phyloP scores from a whole-genome alignment of 2,329 filamentous ascomycete species.

The Didymellaceae sp. region DNA sequence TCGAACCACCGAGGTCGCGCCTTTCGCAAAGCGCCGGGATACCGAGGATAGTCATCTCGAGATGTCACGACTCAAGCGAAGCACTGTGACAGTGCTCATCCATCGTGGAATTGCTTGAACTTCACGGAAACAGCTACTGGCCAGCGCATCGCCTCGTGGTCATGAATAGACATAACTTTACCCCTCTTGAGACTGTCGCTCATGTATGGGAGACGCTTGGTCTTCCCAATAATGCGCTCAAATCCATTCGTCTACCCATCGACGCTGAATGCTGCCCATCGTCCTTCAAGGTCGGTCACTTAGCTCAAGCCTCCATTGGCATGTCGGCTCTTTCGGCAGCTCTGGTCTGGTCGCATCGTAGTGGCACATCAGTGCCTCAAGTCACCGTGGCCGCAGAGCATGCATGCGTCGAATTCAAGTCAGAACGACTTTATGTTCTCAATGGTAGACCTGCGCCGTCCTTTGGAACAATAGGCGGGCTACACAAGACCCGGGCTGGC shows the following conservation, averaged over 20 bases:
- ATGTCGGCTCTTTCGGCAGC: constrained; percentile 60
- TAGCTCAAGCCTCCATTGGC: constrained; percentile 61
- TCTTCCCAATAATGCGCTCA: constrained; percentile 31
- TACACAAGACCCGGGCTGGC: constrained; percentile 60
- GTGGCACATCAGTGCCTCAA: constrained; percentile 35
- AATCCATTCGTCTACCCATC: constrained; percentile 27
- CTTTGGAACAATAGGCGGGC: constrained; percentile 58
- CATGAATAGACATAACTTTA: constrained; percentile 34
- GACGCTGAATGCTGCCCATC: constrained; percentile 51
- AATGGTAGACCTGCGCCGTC: constrained; percentile 45
- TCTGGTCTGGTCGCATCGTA: constrained; percentile 51
- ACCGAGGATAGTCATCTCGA: too few species aligned
- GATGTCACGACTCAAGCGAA: too few species aligned
- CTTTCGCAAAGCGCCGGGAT: too few species aligned
- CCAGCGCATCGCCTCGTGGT: not conserved
- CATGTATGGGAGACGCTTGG: constrained; percentile 40
- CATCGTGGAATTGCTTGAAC: too few species aligned
- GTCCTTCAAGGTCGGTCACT: constrained; percentile 61
- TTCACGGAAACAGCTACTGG: not conserved
- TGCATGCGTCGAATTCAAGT: constrained; percentile 61
- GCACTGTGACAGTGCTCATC: too few species aligned
- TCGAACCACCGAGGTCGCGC: too few species aligned
- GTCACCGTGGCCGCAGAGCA: constrained; percentile 56
- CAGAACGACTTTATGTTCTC: constrained; percentile 58
- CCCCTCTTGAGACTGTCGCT: constrained; percentile 32